Base-by-base conservation (phyloP, 371 early-diverging fungal genomes). In the Mortierella sp. region DNA sequence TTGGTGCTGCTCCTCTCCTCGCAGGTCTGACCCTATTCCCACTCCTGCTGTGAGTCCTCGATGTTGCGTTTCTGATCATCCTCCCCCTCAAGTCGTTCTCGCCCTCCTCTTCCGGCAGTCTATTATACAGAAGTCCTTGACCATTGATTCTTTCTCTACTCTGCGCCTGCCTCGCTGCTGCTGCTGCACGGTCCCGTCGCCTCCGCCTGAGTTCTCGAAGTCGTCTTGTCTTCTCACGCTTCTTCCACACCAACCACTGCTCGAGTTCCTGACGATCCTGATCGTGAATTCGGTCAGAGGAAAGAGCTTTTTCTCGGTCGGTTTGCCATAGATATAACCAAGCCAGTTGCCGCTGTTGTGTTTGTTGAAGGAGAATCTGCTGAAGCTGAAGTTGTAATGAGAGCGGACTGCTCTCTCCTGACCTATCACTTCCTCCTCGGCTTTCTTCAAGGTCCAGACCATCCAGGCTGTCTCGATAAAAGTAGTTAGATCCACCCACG, bases 241-340 rank as follows among this genome's bases (percentile, higher is more conserved):
- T 48, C 57, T 70, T 72, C 84, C 84, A 84, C 19, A 54, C 47
- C 9, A 81, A 47, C 81, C 81, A 84, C 26, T 73, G 58, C 21
- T 70, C 79, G 45, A 81, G 42, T 28, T 84, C 84, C 34, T 84
- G 81, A 1, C 75, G 78, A 31, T 84, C 84, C 28, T 57, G 72
- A 5, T 80, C 78, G 54, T 78, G 73, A 24, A 84, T 50, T n/a
- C 47, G 73, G 11, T 55, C 55, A 16, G 74, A 44, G 13, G 79
- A 38, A 6, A 82, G 72, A n/a, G 72, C 71, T 31, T 16, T 63
- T 5, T 34, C 31, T 31, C 73, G 77, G 21, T 74, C 78, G 0
- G 55, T 71, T 28, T 63, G 70, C 42, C 63, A 63, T 19, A 63
- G 63, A 19, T 34, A 8, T 8, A 63, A 19, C 63, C 63, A 63